Evolutionary conservation across 306 rosid species (phyloP).

Genomic region (Prunus armeniaca): DNA sequence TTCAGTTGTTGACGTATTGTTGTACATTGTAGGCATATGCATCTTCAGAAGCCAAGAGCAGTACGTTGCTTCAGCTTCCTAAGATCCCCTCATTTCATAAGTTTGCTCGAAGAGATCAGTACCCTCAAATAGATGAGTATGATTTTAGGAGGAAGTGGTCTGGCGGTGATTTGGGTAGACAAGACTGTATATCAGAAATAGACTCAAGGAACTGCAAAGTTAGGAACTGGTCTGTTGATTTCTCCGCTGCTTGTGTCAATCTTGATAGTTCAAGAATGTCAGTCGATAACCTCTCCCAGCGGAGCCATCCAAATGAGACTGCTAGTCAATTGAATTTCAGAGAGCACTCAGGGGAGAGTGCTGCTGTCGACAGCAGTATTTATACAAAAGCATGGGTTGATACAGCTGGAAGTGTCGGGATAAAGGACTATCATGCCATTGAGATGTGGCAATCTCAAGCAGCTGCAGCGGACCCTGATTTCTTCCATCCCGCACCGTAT

Average conservation of each 20-base stretch:
- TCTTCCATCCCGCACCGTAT: conserved; percentile 45
- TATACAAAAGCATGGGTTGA: conserved; percentile 99
- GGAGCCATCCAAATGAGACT: conserved; percentile 93
- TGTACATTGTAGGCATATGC: conserved; percentile 80
- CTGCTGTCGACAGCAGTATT: conserved; percentile 78
- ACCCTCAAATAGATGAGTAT: conserved; percentile 70
- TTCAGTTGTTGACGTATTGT: neutral
- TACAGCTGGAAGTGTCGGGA: conserved; percentile 73
- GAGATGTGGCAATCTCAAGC: conserved; percentile 99
- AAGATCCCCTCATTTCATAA: conserved; percentile 97
- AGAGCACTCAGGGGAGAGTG: conserved; percentile 98
- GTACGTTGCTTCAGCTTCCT: conserved; percentile 72
- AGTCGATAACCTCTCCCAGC: conserved; percentile 80
- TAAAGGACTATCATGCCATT: conserved; percentile 86
- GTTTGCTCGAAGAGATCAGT: conserved; percentile 84
- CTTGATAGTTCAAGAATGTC: conserved; percentile 73
- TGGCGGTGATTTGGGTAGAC: conserved; percentile 84
- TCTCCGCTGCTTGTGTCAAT: conserved; percentile 87
- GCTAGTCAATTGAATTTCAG: conserved; percentile 73
- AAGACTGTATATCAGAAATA: conserved; percentile 92
- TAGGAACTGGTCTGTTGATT: conserved; percentile 97
- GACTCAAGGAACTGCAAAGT: conserved; percentile 97
- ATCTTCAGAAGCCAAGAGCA: conserved; percentile 84
- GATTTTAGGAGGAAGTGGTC: conserved; percentile 78
- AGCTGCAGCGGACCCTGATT: conserved; percentile 80